Conservation (phyloP, 148 eudicot genomes). For the Camellia japonica region DNA sequence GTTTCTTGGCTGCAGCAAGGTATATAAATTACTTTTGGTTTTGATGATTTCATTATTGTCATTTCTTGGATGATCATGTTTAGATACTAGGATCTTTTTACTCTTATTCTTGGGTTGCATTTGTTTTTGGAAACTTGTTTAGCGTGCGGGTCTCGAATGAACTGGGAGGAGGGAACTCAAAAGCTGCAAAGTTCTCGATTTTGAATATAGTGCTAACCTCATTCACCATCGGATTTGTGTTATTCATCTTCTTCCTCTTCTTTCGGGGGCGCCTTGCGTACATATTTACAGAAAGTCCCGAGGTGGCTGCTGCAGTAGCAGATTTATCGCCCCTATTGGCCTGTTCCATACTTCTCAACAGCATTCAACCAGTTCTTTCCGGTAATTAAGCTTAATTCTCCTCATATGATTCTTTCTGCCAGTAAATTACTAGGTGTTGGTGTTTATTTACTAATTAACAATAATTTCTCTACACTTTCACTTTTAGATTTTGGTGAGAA, state of each 20-base stretch:
- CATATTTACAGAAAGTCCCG: constrained; percentile 54
- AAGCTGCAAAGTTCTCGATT: constrained; percentile 39
- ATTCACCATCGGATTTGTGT: constrained; percentile 29
- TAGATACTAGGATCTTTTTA: background rate
- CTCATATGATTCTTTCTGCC: background rate
- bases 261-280: constrained; percentile 50
- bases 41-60: background rate
- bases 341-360: constrained; percentile 54
- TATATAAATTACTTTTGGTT: background rate
- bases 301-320: constrained; percentile 59
- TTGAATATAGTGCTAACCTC: constrained; percentile 28
- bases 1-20: constrained; percentile 18
- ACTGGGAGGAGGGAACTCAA: constrained; percentile 47
- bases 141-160: constrained; percentile 54
- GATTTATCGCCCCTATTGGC: constrained; percentile 58
- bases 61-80: background rate
- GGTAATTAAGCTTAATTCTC: constrained; percentile 28
- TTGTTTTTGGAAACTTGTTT: background rate
- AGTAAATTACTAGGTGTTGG: background rate
- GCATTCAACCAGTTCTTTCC: constrained; percentile 67
- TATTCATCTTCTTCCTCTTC: constrained; percentile 38
- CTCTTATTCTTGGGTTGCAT: background rate
- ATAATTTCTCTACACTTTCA: too few relatives aligned
- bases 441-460: too few relatives aligned
- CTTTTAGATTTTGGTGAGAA: too few relatives aligned